Percentiles rank a stretch among this genome's conserved stretches.
These are phyloP conservation scores for Clarkia xantiana DNA, from an alignment of 345 rosid genomes.

Conservation along the genomic window DNA sequence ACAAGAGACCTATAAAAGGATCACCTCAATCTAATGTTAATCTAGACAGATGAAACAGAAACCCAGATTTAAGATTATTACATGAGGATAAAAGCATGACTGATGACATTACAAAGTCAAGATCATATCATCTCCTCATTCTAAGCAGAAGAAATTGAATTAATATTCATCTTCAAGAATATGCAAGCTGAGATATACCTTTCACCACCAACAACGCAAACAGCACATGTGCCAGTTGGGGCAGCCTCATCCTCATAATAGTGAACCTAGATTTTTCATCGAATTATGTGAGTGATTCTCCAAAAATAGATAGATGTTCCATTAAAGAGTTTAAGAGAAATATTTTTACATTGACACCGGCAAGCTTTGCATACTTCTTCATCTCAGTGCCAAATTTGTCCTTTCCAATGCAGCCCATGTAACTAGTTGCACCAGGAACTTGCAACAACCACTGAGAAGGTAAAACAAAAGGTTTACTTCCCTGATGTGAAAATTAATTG, in stretches of 20 bases:
- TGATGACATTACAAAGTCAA: too few relatives aligned
- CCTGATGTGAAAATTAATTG: neutral
- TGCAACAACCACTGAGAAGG: constrained; percentile 88
- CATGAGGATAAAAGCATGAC: too few relatives aligned
- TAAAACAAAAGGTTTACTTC: neutral
- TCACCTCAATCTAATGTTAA: constrained; percentile 1
- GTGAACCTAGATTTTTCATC: constrained; percentile 34
- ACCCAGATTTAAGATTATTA: too few relatives aligned
- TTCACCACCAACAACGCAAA: constrained; percentile 95
- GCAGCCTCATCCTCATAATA: constrained; percentile 73
- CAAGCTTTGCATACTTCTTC: constrained; percentile 57
- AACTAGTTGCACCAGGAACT: constrained; percentile 74
- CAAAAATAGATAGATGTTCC: neutral
- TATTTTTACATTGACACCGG: constrained; percentile 67
- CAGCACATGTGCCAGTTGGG: constrained; percentile 88
- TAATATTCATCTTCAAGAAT: too few relatives aligned
- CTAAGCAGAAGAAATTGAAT: too few relatives aligned
- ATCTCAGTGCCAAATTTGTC: constrained; percentile 93
- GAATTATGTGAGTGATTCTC: neutral
- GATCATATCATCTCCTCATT: too few relatives aligned
- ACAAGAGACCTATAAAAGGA: constrained; percentile 45
- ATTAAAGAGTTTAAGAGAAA: neutral
- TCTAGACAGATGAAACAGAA: neutral
- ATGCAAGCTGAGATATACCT: constrained; percentile 23
- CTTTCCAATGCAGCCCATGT: constrained; percentile 89